Conservation (phyloP, 1,284 basidiomycete species). For the Amylostereum areolatum region DNA sequence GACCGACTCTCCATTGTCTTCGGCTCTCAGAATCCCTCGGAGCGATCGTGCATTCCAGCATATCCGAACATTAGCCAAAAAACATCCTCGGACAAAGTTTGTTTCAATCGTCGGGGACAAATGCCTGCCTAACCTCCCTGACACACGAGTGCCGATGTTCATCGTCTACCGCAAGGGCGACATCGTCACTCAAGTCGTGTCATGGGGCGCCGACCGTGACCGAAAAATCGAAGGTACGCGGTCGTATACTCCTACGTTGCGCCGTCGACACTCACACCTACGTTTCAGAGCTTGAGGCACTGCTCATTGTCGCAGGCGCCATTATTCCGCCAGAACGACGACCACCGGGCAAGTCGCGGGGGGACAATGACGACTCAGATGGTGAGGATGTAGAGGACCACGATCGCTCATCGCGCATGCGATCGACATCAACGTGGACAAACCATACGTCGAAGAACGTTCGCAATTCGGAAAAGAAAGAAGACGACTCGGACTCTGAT, state of each 20-base stretch:
- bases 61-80: slow-evolving; percentile 68
- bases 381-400: slow-evolving; percentile 43
- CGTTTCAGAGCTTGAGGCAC: slow-evolving; percentile 60
- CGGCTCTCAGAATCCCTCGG: slow-evolving; percentile 57
- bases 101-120: slow-evolving; percentile 93
- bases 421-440: slow-evolving; percentile 50
- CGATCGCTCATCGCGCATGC: slow-evolving; percentile 40
- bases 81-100: slow-evolving; percentile 91
- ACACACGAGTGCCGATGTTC: slow-evolving; percentile 86
- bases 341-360: slow-evolving; percentile 23
- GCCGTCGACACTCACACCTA: neutral
- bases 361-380: slow-evolving; percentile 27
- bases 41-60: slow-evolving; percentile 76
- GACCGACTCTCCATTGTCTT: neutral
- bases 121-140: slow-evolving; percentile 95
- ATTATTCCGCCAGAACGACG: slow-evolving; percentile 46
- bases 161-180: slow-evolving; percentile 92
- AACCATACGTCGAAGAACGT: slow-evolving; percentile 57
- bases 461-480: slow-evolving; percentile 37
- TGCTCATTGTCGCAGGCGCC: slow-evolving; percentile 55
- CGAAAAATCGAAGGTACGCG: slow-evolving; percentile 72
- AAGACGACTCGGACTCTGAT: slow-evolving; percentile 66
- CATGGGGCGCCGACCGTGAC: slow-evolving; percentile 77
- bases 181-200: slow-evolving; percentile 79
- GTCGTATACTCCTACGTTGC: slow-evolving; percentile 1